phyloP scores from a whole-genome alignment of 345 rosid species.

The Acer saccharum region DNA sequence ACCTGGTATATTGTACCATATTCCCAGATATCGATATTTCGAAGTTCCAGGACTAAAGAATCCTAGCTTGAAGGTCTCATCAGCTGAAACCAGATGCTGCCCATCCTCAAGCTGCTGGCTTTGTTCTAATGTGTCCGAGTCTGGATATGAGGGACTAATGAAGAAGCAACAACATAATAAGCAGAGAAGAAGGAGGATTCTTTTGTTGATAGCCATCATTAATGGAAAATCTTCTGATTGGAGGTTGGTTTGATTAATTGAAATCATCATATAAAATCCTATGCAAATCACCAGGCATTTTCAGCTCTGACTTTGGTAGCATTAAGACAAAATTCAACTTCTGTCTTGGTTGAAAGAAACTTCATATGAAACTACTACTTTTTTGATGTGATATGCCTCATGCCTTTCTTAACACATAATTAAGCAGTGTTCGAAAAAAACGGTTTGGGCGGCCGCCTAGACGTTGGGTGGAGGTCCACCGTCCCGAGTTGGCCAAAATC shows the following conservation, averaged over 20 bases:
- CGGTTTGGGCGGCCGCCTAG: too few species aligned
- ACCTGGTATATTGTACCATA: conserved; percentile 13
- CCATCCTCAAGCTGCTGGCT: conserved; percentile 16
- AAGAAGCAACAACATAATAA: conserved; percentile 10
- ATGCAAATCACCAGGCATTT: too few species aligned
- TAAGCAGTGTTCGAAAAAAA: too few species aligned
- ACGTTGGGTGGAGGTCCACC: too few species aligned
- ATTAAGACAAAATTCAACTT: too few species aligned
- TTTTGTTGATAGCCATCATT: neutral
- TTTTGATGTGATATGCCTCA: too few species aligned
- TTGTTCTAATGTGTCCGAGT: conserved; percentile 9
- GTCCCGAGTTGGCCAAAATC: too few species aligned
- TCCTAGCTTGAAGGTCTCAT: conserved; percentile 16
- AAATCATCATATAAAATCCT: neutral
- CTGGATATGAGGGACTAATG: conserved; percentile 4
- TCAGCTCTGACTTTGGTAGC: too few species aligned
- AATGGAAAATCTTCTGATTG: neutral
- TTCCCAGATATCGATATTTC: conserved; percentile 12
- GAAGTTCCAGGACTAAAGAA: conserved; percentile 21
- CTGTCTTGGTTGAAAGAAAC: too few species aligned
- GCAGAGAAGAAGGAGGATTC: neutral
- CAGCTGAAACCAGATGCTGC: conserved; percentile 16
- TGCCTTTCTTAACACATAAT: too few species aligned
- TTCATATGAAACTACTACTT: too few species aligned
- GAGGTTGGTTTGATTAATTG: neutral